Conservation (phyloP, 257 asterid species). For the Echites panduratus region DNA sequence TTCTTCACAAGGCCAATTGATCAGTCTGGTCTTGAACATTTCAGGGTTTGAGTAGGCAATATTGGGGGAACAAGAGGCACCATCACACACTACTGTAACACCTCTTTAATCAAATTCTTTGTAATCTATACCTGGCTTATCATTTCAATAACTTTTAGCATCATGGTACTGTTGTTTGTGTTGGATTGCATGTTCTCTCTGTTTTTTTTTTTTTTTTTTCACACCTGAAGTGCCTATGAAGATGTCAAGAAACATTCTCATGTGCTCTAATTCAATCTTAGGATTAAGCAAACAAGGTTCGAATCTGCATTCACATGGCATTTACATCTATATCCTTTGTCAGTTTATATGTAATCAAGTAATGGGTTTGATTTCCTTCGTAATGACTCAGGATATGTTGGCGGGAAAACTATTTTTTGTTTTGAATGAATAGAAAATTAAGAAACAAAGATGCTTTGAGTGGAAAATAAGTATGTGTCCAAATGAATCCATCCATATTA, state of each 20-base stretch:
- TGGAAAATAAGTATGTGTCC: too few relatives aligned
- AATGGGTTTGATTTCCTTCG: too few relatives aligned
- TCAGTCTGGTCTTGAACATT: constrained; percentile 47
- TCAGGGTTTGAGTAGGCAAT: constrained; percentile 23
- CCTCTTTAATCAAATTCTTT: not conserved
- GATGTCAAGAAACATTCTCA: not conserved
- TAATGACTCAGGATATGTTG: too few relatives aligned
- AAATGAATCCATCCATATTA: too few relatives aligned
- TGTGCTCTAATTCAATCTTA: too few relatives aligned
- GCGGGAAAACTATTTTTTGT: too few relatives aligned
- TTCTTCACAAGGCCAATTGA: constrained; percentile 36
- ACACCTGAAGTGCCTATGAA: not conserved
- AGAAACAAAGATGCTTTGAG: too few relatives aligned
- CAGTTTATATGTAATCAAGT: too few relatives aligned
- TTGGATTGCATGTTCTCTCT: too few relatives aligned
- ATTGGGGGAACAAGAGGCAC: not conserved
- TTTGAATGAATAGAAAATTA: too few relatives aligned
- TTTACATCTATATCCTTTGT: too few relatives aligned
- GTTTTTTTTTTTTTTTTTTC: not conserved
- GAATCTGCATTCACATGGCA: not conserved
- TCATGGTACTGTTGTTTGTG: not conserved
- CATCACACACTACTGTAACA: not conserved
- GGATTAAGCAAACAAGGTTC: too few relatives aligned
- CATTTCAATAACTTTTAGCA: not conserved
- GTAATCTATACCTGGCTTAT: not conserved